Conservation (phyloP, 2,329 filamentous ascomycete genomes). For the Xylaria sp. region DNA sequence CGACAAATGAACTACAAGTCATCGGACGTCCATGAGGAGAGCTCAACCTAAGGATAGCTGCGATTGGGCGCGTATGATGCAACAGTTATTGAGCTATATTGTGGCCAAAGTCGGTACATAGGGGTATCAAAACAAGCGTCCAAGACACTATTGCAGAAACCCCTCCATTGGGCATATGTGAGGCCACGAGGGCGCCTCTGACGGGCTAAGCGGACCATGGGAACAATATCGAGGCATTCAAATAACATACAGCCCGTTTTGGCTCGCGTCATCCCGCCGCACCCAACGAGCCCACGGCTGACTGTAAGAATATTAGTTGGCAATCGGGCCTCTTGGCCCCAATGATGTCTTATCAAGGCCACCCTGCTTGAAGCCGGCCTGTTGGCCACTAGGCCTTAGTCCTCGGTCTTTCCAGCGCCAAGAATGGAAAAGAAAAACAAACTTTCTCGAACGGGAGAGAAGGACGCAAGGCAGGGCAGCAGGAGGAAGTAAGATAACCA, state of each 20-base stretch:
- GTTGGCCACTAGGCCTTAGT: slow-evolving; percentile 7
- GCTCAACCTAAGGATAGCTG: slow-evolving; percentile 2
- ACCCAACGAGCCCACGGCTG: slow-evolving; percentile 14
- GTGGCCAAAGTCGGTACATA: slow-evolving; percentile 5
- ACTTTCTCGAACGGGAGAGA: neutral
- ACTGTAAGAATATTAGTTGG: slow-evolving; percentile 25
- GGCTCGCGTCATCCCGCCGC: slow-evolving; percentile 14
- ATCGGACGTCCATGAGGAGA: slow-evolving; percentile 4
- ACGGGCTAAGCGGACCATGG: slow-evolving; percentile 15
- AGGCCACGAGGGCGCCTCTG: slow-evolving; percentile 19
- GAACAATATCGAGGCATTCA: slow-evolving; percentile 11
- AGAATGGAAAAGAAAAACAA: slow-evolving; percentile 25
- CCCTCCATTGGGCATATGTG: slow-evolving; percentile 17
- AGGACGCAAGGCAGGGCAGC: neutral
- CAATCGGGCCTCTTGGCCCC: slow-evolving; percentile 19
- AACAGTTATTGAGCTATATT: slow-evolving; percentile 19
- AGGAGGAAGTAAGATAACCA: slow-evolving; percentile 1
- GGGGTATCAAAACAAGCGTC: slow-evolving; percentile 10
- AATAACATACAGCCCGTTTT: slow-evolving; percentile 15
- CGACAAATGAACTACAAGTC: slow-evolving; percentile 1
- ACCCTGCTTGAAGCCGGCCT: slow-evolving; percentile 20
- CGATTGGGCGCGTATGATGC: slow-evolving; percentile 10
- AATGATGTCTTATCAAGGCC: slow-evolving; percentile 15
- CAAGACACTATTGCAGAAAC: slow-evolving; percentile 11
- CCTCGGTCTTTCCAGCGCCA: slow-evolving; percentile 16